phyloP scores from a whole-genome alignment of 257 asterid species.

The Pogostemon cablin region DNA sequence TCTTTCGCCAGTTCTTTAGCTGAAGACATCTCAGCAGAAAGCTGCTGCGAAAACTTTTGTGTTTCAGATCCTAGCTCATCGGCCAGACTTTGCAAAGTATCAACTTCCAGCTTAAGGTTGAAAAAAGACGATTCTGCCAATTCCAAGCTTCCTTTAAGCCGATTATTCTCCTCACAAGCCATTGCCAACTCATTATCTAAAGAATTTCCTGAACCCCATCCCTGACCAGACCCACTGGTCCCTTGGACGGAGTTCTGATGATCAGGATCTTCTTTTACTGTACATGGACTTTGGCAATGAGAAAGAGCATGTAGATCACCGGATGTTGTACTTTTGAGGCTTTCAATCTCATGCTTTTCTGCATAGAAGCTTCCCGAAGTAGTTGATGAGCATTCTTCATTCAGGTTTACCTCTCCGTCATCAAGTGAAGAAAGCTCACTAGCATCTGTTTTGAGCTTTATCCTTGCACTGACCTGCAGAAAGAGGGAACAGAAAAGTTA shows the following conservation, averaged over 20 bases:
- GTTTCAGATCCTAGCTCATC: slow-evolving; percentile 74
- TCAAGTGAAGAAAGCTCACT: slow-evolving; percentile 72
- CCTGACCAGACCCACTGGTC: slow-evolving; percentile 51
- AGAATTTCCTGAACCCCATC: slow-evolving; percentile 66
- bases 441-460: slow-evolving; percentile 60
- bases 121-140: slow-evolving; percentile 73
- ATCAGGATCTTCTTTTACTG: slow-evolving; percentile 57
- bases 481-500: slow-evolving; percentile 23
- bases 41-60: slow-evolving; percentile 51
- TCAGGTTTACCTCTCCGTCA: slow-evolving; percentile 51
- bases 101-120: slow-evolving; percentile 80
- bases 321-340: slow-evolving; percentile 48
- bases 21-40: slow-evolving; percentile 69
- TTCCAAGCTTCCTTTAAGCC: slow-evolving; percentile 75
- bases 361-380: slow-evolving; percentile 82
- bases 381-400: slow-evolving; percentile 79
- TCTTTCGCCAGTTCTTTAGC: slow-evolving; percentile 64
- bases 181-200: slow-evolving; percentile 60
- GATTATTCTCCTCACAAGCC: slow-evolving; percentile 69
- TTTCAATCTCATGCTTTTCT: slow-evolving; percentile 65
- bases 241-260: slow-evolving; percentile 49
- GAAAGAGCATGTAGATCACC: slow-evolving; percentile 47
- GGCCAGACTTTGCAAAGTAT: slow-evolving; percentile 71
- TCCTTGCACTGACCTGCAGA: slow-evolving; percentile 60
- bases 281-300: slow-evolving; percentile 47